Base-by-base conservation (phyloP, 2,329 filamentous ascomycete species). In the Aspergillus intermedius region DNA sequence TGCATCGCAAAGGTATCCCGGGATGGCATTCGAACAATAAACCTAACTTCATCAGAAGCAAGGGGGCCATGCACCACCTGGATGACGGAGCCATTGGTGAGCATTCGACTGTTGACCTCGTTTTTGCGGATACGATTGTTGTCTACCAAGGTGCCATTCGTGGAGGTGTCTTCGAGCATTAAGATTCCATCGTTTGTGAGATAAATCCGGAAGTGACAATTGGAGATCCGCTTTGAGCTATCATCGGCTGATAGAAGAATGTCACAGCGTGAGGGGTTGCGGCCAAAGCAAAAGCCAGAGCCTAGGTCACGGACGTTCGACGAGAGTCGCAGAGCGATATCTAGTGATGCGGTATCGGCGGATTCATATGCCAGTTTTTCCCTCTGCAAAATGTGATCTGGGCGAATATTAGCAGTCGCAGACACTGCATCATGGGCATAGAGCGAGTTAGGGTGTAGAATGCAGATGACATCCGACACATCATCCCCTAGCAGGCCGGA, bases 171-270 rank as follows among this genome's bases (percentile, higher is more conserved):
- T 66, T 95, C 85, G 10, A 97, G 74, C 89, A 98, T 95, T 55
- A 96, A 78, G 49, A 87, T 84, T 23, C 87, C 88, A 54, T 88
- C 82, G n/a, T 83, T 76, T 60, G 94, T 98, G 59, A 95, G 77
- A 63, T 86, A 95, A 53, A 98, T 95, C 46, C 89, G 85, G 66
- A 97, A 98, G 66, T 98, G 93, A n/a, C 87, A 78, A 64, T 97
- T 96, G 74, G 91, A 97, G 51, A 98, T 79, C 40, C 87, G 80
- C 64, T 81, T 86, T 46, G 80, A 74, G 0, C 80, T 79, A 56
- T 91, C 86, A 54, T 83, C 77, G 43, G 88, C 81, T 58, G 79
- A 79, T 42, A 91, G 71, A 49, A 84, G 70, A 45, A 88, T 75
- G 61, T 98, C 93, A 67, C 88, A 93, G 30, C 80, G 77, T 42